Base-by-base conservation (phyloP, 768 basidiomycete genomes). In the Xanthoconium stramineum region DNA sequence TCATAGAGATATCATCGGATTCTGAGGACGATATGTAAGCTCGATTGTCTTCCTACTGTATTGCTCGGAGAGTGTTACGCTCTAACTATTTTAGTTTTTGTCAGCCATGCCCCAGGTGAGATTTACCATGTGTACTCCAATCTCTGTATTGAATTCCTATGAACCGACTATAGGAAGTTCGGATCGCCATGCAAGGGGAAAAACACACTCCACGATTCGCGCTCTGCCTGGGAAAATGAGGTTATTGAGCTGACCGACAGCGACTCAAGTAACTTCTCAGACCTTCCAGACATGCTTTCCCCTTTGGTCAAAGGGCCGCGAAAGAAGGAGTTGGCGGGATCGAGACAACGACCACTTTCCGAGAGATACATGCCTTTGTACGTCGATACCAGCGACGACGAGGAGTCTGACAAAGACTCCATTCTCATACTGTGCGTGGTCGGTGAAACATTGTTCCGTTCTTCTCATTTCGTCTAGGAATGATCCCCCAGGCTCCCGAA, bases 1-100 rank as follows among this genome's bases (percentile, higher is more conserved):
- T 84, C 24, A 83, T 86, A 55, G 80, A 83, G 61, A 80, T 84
- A 66, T 83, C 80, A 17, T 83, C 82, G 45, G 71, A 66, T 36
- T 78, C 77, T 37, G 75, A 76, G 50, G 71, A 75, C 1, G 73
- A 75, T n/a, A 49, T 56, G 76, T 74, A 59, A 51, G 73, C 65
- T 24, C 24, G 14, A 14, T 43, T 30, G n/a, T 47, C 17, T 17
- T 46, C 3, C 47, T 32, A 33, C 49, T 35, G 51, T 6, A 32
- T 30, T n/a, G 2, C 6, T 19, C n/a, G 15, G 2, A 12, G 20
- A 10, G 33, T 24, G 33, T 28, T 33, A 19, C 17, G 20, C 2
- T 44, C 24, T 37, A 28, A 55, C 28, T 33, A 5, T 52, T 29
- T 14, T 39, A 67, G 61, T 10, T 47, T 61, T 52, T 17, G 32